Conservation (phyloP, 306 rosid genomes). For the Ormosia emarginata region DNA sequence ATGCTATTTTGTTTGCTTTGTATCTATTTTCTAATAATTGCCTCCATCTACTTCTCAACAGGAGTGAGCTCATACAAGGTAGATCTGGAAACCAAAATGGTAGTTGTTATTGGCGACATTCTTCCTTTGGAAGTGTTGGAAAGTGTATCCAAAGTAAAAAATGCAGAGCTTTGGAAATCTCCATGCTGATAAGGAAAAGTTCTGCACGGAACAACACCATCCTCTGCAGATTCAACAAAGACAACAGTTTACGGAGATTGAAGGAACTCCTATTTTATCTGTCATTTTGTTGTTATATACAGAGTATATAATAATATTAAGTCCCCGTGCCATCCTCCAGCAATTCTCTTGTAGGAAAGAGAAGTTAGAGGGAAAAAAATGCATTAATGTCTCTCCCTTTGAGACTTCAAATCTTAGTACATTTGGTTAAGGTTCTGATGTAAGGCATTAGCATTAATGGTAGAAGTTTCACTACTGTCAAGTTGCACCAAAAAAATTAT, state of each 20-base stretch:
- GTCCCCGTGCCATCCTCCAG: neutral
- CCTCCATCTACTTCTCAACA: constrained; percentile 3
- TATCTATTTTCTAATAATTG: neutral
- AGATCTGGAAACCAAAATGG: constrained; percentile 76
- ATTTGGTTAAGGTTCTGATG: neutral
- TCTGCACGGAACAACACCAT: neutral
- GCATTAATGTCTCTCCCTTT: neutral
- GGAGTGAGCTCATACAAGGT: constrained; percentile 82
- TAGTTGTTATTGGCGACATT: constrained; percentile 74
- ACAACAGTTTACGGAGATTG: neutral
- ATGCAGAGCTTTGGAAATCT: constrained; percentile 65
- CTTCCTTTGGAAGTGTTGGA: constrained; percentile 73
- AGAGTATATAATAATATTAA: neutral
- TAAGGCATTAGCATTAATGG: neutral
- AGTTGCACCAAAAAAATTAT: neutral
- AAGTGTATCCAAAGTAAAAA: constrained; percentile 73
- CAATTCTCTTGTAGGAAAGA: constrained; percentile 5
- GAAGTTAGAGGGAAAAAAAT: neutral
- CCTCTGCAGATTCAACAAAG: neutral
- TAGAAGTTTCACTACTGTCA: neutral
- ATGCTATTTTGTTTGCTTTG: constrained; percentile 3
- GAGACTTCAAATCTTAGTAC: neutral
- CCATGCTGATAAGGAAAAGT: neutral
- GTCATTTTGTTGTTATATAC: neutral
- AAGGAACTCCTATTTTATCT: neutral